Conservation (phyloP, 2,329 filamentous ascomycete genomes). For the Trichoderma sp. region DNA sequence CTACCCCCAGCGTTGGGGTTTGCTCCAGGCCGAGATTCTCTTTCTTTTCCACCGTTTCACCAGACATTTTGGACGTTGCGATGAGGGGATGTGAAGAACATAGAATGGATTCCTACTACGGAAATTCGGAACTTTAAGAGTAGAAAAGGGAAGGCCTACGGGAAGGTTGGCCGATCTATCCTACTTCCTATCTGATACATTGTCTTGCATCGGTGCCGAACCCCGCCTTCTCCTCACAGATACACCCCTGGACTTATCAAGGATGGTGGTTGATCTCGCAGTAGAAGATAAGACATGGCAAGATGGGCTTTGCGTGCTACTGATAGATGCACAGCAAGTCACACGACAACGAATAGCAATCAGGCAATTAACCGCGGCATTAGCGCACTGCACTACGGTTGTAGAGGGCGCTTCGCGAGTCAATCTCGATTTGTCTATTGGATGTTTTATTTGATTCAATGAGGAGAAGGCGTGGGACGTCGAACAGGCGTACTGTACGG, state of each 20-base stretch:
- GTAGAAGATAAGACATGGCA: conserved; percentile 8
- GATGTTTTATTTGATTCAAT: neutral
- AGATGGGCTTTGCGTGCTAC: neutral
- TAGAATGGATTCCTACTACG: neutral
- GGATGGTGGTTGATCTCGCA: neutral
- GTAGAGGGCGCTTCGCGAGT: neutral
- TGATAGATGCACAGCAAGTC: neutral
- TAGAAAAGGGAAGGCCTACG: too few species aligned
- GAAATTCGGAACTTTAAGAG: neutral
- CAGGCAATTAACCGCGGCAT: neutral
- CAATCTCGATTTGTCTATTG: neutral
- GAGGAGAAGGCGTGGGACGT: neutral
- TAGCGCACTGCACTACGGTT: neutral
- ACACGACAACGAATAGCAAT: neutral
- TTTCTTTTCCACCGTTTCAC: neutral
- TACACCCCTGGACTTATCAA: neutral
- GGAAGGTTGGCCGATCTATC: neutral
- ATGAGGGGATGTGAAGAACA: too few species aligned
- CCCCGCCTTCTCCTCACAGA: conserved; percentile 12
- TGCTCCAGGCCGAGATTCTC: neutral
- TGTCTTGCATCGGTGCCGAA: neutral
- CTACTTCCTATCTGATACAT: neutral
- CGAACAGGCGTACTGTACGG: neutral
- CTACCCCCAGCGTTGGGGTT: neutral
- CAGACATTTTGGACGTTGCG: neutral